These are phyloP conservation scores for Cornus florida DNA, from an alignment of 148 eudicot genomes.

Conservation along the genomic window DNA sequence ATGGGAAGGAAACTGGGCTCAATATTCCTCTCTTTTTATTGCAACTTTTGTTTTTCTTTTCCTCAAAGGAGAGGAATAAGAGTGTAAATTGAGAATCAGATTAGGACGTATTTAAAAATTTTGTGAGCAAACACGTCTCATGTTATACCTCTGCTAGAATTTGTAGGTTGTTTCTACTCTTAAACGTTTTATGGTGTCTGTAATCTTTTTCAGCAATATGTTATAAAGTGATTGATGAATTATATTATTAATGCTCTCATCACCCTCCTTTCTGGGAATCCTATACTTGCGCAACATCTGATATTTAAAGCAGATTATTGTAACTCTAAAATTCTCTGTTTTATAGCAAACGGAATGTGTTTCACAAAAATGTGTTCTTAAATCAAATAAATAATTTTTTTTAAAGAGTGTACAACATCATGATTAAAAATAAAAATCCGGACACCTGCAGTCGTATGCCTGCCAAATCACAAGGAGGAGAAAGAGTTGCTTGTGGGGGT, in stretches of 20 bases:
- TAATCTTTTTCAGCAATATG: background rate
- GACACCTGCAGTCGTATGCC: no score
- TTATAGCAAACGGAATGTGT: no score
- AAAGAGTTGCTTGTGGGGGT: no score
- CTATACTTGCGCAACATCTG: no score
- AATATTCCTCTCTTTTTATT: background rate
- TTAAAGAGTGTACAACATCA: no score
- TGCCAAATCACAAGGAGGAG: no score
- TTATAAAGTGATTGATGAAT: background rate
- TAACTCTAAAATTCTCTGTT: no score
- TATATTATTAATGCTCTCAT: background rate
- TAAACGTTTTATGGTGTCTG: background rate
- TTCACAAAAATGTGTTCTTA: no score
- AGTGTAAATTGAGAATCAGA: background rate
- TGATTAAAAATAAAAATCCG: no score
- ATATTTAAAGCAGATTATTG: no score
- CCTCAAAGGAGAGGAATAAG: background rate
- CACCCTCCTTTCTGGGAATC: background rate
- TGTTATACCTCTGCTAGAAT: background rate
- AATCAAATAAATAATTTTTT: no score
- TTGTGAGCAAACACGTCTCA: background rate
- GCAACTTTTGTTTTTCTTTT: background rate
- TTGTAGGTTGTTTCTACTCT: background rate
- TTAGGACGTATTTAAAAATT: background rate
- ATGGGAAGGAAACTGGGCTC: conserved; percentile 6